phyloP scores from a whole-genome alignment of 2,329 filamentous ascomycete genomes.

The Aureobasidium sp. region DNA sequence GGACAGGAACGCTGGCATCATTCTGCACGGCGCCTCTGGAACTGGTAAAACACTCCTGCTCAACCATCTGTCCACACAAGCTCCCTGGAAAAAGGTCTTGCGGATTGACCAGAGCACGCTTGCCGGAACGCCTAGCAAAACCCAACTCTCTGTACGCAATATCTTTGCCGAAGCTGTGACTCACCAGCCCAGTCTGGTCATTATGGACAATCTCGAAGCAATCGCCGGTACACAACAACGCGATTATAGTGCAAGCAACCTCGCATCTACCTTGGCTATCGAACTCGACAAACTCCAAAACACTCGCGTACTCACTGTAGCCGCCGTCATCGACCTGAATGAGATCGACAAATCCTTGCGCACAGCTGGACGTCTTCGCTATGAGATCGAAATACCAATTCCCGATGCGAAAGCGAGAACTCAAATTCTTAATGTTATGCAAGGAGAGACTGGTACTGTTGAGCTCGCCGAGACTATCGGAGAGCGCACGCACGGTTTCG shows the following conservation, averaged over 20 bases:
- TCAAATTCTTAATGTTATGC: conserved; percentile 63
- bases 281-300: conserved; percentile 51
- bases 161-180: conserved; percentile 62
- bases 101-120: conserved; percentile 46
- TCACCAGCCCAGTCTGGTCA: conserved; percentile 66
- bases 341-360: conserved; percentile 66
- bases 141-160: conserved; percentile 51
- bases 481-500: conserved; percentile 79
- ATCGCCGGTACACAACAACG: conserved; percentile 54
- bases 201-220: conserved; percentile 71
- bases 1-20: no score
- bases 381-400: conserved; percentile 66
- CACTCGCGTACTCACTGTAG: conserved; percentile 63
- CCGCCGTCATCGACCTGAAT: conserved; percentile 64
- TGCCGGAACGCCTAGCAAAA: conserved; percentile 36
- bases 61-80: conserved; percentile 50
- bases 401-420: conserved; percentile 65
- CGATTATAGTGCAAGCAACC: conserved; percentile 32
- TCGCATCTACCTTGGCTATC: conserved; percentile 38
- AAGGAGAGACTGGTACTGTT: conserved; percentile 43
- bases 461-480: conserved; percentile 54
- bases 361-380: conserved; percentile 56
- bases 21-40: conserved; percentile 70
- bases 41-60: conserved; percentile 79
- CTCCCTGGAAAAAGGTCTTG: conserved; percentile 65